phyloP scores from a whole-genome alignment of 2,329 filamentous ascomycete species.

The Tympanopsis confertula region DNA sequence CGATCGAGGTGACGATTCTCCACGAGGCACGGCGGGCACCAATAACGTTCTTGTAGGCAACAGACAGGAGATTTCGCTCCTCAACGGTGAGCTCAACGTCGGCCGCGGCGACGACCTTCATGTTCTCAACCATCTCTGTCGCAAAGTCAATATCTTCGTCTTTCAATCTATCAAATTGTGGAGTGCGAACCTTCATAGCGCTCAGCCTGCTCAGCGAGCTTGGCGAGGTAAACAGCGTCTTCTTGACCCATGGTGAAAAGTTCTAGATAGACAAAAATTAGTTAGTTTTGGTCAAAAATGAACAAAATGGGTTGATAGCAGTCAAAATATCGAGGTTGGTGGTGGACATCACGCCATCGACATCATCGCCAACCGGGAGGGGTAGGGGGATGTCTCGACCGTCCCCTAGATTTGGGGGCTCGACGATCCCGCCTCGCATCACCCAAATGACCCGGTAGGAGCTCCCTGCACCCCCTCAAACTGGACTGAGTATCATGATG shows the following conservation, averaged over 20 bases:
- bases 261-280: constrained; percentile 1
- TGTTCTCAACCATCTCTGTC: constrained; percentile 98
- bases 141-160: neutral
- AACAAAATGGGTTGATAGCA: constrained; percentile 1
- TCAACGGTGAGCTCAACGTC: constrained; percentile 76
- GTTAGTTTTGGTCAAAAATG: neutral
- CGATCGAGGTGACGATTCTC: constrained; percentile 96
- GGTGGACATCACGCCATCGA: no score
- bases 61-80: constrained; percentile 92
- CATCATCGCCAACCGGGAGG: no score
- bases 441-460: no score
- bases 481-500: no score
- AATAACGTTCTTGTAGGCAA: constrained; percentile 99
- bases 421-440: no score
- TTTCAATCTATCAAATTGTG: constrained; percentile 1
- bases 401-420: no score
- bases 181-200: constrained; percentile 87
- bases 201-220: constrained; percentile 99
- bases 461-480: no score
- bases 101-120: constrained; percentile 94
- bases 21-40: constrained; percentile 92
- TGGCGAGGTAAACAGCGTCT: constrained; percentile 98
- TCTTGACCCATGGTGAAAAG: constrained; percentile 87
- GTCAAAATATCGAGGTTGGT: no score
- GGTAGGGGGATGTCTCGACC: no score